Percentiles rank a stretch among this genome's conserved stretches.
Evolutionary conservation across 179 eudicot species (phyloP).

Genomic region (Spergularia azorica): DNA sequence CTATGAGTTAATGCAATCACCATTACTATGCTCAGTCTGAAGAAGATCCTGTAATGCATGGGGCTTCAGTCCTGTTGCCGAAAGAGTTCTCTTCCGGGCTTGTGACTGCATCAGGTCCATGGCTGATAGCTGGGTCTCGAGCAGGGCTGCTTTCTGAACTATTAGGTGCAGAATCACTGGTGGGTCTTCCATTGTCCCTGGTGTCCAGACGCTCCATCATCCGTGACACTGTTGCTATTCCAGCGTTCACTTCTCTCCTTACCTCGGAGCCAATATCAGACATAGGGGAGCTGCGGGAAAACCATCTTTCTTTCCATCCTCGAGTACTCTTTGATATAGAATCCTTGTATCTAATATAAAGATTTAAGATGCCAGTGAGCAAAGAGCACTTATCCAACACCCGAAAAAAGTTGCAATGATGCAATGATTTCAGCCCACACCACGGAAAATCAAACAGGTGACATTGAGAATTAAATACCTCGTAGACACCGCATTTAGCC

Average conservation of each 20-base stretch:
- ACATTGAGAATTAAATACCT: constrained; percentile 45
- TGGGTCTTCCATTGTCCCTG: constrained; percentile 41
- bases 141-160: constrained; percentile 44
- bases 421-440: neutral
- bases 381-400: neutral
- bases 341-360: constrained; percentile 70
- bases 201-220: constrained; percentile 80
- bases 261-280: constrained; percentile 61
- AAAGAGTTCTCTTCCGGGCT: constrained; percentile 26
- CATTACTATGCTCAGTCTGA: constrained; percentile 31
- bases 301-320: constrained; percentile 93
- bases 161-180: constrained; percentile 39
- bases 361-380: neutral
- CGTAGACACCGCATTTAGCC: constrained; percentile 67
- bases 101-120: constrained; percentile 25
- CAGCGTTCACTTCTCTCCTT: constrained; percentile 56
- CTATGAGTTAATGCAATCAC: constrained; percentile 34
- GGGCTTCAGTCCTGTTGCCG: constrained; percentile 36
- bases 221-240: constrained; percentile 61
- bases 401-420: neutral
- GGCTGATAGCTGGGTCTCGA: constrained; percentile 33
- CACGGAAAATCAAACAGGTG: neutral
- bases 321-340: constrained; percentile 83
- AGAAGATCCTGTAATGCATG: constrained; percentile 49
- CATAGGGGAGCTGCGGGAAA: constrained; percentile 67